phyloP scores from a whole-genome alignment of 164 flowering plant genomes.

The Chimonanthus praecox region DNA sequence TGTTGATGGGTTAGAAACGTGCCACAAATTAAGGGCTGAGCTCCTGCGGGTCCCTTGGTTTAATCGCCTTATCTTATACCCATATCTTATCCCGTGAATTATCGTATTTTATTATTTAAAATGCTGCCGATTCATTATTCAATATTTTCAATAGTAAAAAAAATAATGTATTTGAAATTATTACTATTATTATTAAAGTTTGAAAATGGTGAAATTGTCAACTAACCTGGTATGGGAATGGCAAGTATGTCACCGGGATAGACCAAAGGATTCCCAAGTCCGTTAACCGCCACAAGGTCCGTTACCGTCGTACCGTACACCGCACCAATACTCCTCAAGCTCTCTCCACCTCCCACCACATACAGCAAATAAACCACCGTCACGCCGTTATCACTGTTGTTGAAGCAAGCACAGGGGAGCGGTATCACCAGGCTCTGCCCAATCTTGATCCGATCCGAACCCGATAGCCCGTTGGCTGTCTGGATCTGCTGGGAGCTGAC shows the following conservation, averaged over 20 bases:
- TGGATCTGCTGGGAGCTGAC: conserved; percentile 26
- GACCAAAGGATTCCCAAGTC: conserved; percentile 6
- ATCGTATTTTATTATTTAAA: too few species aligned
- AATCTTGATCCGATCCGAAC: neutral
- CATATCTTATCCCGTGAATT: too few species aligned
- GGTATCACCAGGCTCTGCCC: conserved; percentile 19
- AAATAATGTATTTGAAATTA: too few species aligned
- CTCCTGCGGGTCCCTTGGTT: too few species aligned
- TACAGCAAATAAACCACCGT: conserved; percentile 19
- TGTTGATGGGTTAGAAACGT: too few species aligned
- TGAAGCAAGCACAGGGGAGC: conserved; percentile 28
- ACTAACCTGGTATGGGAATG: conserved; percentile 28
- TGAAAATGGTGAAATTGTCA: neutral
- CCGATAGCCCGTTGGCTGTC: conserved; percentile 11
- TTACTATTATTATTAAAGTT: neutral
- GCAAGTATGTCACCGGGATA: conserved; percentile 25
- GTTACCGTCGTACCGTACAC: conserved; percentile 11
- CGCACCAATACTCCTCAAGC: conserved; percentile 16
- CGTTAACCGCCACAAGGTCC: conserved; percentile 21
- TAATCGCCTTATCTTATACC: too few species aligned
- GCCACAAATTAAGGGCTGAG: too few species aligned
- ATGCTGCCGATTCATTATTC: too few species aligned
- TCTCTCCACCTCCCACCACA: conserved; percentile 26
- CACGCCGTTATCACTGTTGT: conserved; percentile 16
- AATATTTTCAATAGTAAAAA: too few species aligned